phyloP scores from a whole-genome alignment of 345 rosid genomes.

The Euphorbia peplus region DNA sequence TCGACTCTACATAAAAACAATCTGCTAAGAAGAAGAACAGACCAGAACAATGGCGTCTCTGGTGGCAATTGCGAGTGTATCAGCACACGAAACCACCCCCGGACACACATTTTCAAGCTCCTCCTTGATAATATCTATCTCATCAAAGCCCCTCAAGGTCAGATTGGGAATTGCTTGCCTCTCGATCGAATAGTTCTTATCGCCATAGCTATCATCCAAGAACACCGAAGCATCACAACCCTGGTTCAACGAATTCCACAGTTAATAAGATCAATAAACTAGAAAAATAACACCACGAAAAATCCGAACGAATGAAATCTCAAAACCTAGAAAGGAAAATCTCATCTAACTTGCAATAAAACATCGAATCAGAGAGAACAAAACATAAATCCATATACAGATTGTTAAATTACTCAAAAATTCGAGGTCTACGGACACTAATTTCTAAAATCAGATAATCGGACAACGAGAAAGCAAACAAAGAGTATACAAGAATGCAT shows the following conservation, averaged over 20 bases:
- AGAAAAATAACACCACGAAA: no score
- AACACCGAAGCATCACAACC: conserved; percentile 51
- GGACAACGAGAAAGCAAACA: neutral
- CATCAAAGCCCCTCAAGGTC: conserved; percentile 28
- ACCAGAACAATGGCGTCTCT: conserved; percentile 38
- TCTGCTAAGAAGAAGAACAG: neutral
- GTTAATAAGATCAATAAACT: neutral
- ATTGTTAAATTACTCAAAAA: neutral
- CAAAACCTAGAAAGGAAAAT: neutral
- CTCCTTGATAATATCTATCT: conserved; percentile 27
- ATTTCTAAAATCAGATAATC: neutral
- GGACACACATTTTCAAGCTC: conserved; percentile 36
- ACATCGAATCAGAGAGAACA: neutral
- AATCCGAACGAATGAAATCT: neutral
- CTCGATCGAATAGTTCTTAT: conserved; percentile 27
- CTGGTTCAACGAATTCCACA: conserved; percentile 23
- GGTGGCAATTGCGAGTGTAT: conserved; percentile 35
- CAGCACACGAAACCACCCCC: conserved; percentile 39
- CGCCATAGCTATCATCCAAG: conserved; percentile 35
- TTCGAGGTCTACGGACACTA: neutral
- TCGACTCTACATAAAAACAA: neutral
- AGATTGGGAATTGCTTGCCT: conserved; percentile 30
- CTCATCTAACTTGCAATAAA: neutral
- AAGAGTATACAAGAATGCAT: neutral
- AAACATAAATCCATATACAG: neutral